phyloP scores from a whole-genome alignment of 805 yeast genomes.

The Cyberlindnera euphorbiiphila region DNA sequence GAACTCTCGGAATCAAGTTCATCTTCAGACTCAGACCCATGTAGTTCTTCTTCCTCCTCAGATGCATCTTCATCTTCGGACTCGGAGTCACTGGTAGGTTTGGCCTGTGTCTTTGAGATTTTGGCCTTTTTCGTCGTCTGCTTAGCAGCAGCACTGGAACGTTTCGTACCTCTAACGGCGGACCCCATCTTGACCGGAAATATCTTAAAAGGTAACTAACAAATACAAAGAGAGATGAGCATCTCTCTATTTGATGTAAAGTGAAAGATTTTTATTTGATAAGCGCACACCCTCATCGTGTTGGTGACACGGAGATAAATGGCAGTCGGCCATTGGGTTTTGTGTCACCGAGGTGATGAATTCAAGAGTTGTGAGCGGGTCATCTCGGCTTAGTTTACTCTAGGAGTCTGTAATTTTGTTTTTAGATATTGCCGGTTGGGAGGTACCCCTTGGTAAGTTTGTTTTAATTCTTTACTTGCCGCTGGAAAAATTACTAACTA shows the following conservation, averaged over 20 bases:
- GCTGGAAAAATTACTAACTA: too few species aligned
- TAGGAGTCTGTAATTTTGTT: too few species aligned
- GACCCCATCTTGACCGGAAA: conserved; percentile 17
- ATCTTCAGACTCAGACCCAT: conserved; percentile 31
- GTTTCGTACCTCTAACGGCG: conserved; percentile 23
- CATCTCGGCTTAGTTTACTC: too few species aligned
- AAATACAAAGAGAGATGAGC: conserved; percentile 5
- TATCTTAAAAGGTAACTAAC: not conserved
- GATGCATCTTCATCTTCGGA: conserved; percentile 22
- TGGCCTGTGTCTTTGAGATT: conserved; percentile 16
- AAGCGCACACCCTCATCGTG: too few species aligned
- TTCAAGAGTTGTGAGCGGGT: too few species aligned
- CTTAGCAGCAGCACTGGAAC: conserved; percentile 13
- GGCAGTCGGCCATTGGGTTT: too few species aligned
- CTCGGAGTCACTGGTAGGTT: conserved; percentile 27
- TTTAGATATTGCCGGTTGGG: too few species aligned
- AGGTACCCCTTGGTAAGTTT: too few species aligned
- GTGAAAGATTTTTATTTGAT: conserved; percentile 7
- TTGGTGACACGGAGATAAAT: too few species aligned
- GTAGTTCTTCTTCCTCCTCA: conserved; percentile 10
- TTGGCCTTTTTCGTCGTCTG: conserved; percentile 21
- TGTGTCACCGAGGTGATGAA: too few species aligned
- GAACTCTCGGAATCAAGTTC: conserved; percentile 20
- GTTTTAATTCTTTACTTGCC: too few species aligned
- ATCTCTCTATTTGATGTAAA: conserved; percentile 1